Base-by-base conservation (phyloP, 176 grass and related monocot species). In the Alloteropsis semialata region DNA sequence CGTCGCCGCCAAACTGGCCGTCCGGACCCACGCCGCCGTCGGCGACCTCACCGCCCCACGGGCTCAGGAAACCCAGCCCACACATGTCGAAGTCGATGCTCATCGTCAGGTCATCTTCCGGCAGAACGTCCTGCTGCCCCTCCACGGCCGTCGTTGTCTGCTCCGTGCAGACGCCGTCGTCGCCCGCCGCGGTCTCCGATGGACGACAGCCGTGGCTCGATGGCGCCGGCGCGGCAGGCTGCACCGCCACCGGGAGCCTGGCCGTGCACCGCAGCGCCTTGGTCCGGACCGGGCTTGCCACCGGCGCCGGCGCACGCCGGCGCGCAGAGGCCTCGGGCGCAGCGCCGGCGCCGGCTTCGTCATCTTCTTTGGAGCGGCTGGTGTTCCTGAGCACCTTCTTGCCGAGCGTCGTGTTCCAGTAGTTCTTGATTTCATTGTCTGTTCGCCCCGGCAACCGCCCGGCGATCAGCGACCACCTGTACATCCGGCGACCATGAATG, bases 381-480 rank as follows among this genome's bases (percentile, higher is more conserved):
- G 5, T 44, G 65, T 5, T 18, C 56, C 10, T 55, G 61, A 50
- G 61, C 42, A 14, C 49, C 73, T 41, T 87, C 80, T 84, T 87
- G 50, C 80, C 42, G 4, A 87, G 75, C 4, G 84, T 90, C 22
- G 75, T 90, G 84, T 84, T 90, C 89, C 80, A 80, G 69, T 84
- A 75, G 89, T 91, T 87, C 75, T 91, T 91, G 61, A 87, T 91
- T 33, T 91, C 89, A 63, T 91, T 90, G 75, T 90, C 75, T 75
- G 84, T 76, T 84, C 84, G 67, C 75, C 84, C 80, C 37, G 89
- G 88, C 73, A 83, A 79, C 71, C 84, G 74, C 24, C 74, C 68
- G 6, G 84, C 88, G 49, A 90, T 83, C 60, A 83, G 74, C 39
- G 84, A 90, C 84, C 88, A 87, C 44, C 84, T 90, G 65, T 5